Evolutionary conservation across 192 early-diverging fungal genomes (phyloP), one percentile per base, ranked within the genome.

Genomic region (Mortierella claussenii): DNA sequence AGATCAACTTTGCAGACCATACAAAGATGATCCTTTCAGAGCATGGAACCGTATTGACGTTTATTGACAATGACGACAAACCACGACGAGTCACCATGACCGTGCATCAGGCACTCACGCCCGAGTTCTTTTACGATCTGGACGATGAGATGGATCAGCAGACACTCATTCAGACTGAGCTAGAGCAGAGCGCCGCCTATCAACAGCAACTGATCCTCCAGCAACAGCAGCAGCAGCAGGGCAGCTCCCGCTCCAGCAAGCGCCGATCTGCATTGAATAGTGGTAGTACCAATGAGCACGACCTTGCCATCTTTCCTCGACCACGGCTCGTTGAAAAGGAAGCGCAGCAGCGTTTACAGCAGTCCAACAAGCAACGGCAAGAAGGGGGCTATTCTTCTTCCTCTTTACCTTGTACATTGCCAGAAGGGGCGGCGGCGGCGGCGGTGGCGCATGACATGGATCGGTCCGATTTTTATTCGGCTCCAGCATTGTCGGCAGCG

Each of bases 1-100:
- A 92, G 90, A 58, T 92, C 27, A 92, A 91, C 61, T 88, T 91
- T 49, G 89, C 86, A 60, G 91, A 92, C 56, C 91, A 92, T 70
- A 87, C 89, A 9, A 92, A 92, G 74, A 47, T 92, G 23, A 74
- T 92, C 15, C 57, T 92, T 23, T 84, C 83, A 3, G 60, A 83
- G 37, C 79, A 85, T 55, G 91, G 84, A 10, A 65, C 56, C 10
- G 70, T 80, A 8, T 55, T 93, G 47, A 88, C 91, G 5, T 91
- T 83, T 56, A 86, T 92, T 32, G 81, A 92, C 60, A 46, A 57
- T 32, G 64, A 55, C 17, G n/a, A 45, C 6, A 36, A 37, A 17
- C 64, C 64, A 18, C 57, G 64, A 9, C 58, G 73, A 3, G 4
- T 76, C 24, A 76, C 73, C 17, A 60, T 76, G 47, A 76, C 64